Conservation (phyloP, 2,329 filamentous ascomycete species). For the Ophiostoma quercus region DNA sequence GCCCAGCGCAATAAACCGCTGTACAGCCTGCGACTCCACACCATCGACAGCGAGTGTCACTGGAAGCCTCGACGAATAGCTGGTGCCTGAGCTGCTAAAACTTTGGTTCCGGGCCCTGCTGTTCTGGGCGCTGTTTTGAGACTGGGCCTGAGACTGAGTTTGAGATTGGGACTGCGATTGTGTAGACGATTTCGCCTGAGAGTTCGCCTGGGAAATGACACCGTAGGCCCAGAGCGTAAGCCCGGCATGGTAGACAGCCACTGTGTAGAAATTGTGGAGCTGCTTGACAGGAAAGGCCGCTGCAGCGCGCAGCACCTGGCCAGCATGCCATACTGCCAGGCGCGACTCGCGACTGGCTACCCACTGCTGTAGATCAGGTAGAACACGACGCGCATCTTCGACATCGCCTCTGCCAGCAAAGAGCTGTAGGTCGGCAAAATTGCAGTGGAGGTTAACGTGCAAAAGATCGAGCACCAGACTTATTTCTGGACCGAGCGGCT, state of each 20-base stretch:
- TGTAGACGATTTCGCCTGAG: background rate
- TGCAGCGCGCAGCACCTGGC: slow-evolving; percentile 26
- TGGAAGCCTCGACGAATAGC: background rate
- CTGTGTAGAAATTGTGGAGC: slow-evolving; percentile 61
- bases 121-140: background rate
- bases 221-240: slow-evolving; percentile 66
- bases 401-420: slow-evolving; percentile 64
- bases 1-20: slow-evolving; percentile 53
- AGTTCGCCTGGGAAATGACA: slow-evolving; percentile 39
- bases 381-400: slow-evolving; percentile 50
- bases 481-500: slow-evolving; percentile 11
- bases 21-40: slow-evolving; percentile 46
- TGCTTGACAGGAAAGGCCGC: slow-evolving; percentile 39
- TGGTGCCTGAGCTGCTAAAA: background rate
- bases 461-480: slow-evolving; percentile 51
- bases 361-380: slow-evolving; percentile 26
- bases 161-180: background rate
- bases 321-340: slow-evolving; percentile 27
- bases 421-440: slow-evolving; percentile 59
- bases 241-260: slow-evolving; percentile 63
- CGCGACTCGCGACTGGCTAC: slow-evolving; percentile 21
- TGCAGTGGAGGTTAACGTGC: slow-evolving; percentile 59
- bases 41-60: slow-evolving; percentile 50
- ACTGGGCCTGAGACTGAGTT: background rate
- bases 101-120: background rate